These are phyloP conservation scores for Alternaria triticimaculans DNA, from an alignment of 2,329 filamentous ascomycete species.

Conservation along the genomic window DNA sequence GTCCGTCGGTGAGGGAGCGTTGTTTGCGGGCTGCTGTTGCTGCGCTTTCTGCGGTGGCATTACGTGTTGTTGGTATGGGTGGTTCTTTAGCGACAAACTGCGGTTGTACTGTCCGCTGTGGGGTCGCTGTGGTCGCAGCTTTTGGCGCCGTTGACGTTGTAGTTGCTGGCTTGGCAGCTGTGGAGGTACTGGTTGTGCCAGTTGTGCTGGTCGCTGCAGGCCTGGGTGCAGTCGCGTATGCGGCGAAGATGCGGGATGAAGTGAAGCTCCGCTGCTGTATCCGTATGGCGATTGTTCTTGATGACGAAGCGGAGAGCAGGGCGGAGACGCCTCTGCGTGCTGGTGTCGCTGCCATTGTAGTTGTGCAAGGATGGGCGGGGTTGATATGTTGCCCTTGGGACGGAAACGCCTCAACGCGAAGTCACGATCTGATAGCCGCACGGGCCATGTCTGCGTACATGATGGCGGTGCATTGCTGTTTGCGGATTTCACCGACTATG, in stretches of 20 bases:
- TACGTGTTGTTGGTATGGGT: constrained; percentile 42
- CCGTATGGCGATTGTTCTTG: constrained; percentile 22
- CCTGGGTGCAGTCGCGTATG: constrained; percentile 32
- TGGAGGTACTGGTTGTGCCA: constrained; percentile 8
- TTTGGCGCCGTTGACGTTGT: constrained; percentile 16
- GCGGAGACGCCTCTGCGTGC: constrained; percentile 28
- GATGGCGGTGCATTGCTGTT: not conserved
- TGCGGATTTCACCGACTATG: not conserved
- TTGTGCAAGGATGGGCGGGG: not conserved
- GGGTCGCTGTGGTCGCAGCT: constrained; percentile 19
- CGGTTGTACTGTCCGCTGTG: constrained; percentile 38
- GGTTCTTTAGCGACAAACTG: constrained; percentile 40
- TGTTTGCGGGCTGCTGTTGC: constrained; percentile 35
- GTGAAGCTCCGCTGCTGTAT: constrained; percentile 30
- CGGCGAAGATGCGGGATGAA: constrained; percentile 26
- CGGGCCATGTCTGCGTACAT: not conserved
- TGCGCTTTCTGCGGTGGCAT: constrained; percentile 33
- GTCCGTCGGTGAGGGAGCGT: constrained; percentile 57
- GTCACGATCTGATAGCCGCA: constrained; percentile 18
- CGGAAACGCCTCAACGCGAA: constrained; percentile 16
- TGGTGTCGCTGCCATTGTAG: constrained; percentile 29
- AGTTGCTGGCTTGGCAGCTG: constrained; percentile 23
- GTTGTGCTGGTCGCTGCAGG: constrained; percentile 21
- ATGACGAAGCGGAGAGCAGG: constrained; percentile 23
- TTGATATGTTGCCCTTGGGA: not conserved